phyloP scores from a whole-genome alignment of 345 rosid genomes.

The Rhodamnia rubescens region DNA sequence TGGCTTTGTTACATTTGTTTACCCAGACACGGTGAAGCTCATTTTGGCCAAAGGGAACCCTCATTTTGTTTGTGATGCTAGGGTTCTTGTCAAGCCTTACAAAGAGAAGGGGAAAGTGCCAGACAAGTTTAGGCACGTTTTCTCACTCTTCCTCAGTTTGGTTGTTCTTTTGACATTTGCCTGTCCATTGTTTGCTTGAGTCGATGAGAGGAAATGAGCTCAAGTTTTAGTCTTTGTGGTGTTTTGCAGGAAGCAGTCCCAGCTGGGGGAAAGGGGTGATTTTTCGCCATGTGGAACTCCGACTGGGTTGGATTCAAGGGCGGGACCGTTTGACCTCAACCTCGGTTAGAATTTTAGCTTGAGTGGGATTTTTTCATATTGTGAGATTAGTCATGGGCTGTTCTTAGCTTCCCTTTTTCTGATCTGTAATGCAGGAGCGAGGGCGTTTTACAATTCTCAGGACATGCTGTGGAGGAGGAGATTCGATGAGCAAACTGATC shows the following conservation, averaged over 20 bases:
- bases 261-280: constrained; percentile 42
- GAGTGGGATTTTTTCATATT: not conserved
- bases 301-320: constrained; percentile 73
- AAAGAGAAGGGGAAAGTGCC: constrained; percentile 95
- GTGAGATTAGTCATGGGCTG: not conserved
- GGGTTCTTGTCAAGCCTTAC: constrained; percentile 92
- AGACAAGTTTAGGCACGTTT: constrained; percentile 64
- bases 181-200: not conserved
- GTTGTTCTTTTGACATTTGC: not conserved
- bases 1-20: constrained; percentile 82
- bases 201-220: not conserved
- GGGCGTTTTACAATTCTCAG: constrained; percentile 50
- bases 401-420: not conserved
- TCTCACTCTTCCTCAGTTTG: not conserved
- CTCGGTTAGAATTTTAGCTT: constrained; percentile 23
- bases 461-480: constrained; percentile 69
- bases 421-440: constrained; percentile 29
- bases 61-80: constrained; percentile 85
- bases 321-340: constrained; percentile 33
- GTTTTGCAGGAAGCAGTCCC: constrained; percentile 38
- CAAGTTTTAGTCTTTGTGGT: not conserved
- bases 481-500: constrained; percentile 61
- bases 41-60: constrained; percentile 89
- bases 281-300: constrained; percentile 64
- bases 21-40: constrained; percentile 84